Evolutionary conservation across 192 early-diverging fungal species (phyloP), one percentile per base, ranked within the genome.

Genomic region (Coemansia sp.): DNA sequence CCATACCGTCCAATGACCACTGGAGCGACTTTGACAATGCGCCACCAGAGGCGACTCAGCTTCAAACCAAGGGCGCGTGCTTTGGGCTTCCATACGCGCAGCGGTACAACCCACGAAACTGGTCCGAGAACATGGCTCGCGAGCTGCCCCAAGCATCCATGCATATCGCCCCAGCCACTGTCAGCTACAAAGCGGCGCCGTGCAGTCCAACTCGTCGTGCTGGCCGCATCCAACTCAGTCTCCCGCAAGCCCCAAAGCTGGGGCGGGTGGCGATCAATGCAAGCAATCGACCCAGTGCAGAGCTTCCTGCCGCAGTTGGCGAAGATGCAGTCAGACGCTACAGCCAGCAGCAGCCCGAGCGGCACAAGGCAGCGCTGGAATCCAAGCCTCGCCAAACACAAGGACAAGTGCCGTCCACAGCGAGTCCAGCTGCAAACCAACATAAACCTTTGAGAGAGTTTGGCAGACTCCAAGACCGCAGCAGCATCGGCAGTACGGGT

Each of bases 41-140:
- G 12, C 65, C 65, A 12, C 75, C 75, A 8, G 46, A 53, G 19
- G 32, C 19, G 22, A 37, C 47, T 11, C 53, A 35, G 11, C 70
- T 14, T 22, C 61, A 36, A 20, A 60, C 71, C 60, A 64, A 42
- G 25, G 58, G 51, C 4, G 75, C 75, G 3, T 68, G 32, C 31
- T 72, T 71, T 37, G 75, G 75, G 20, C 43, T 77, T 32, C 68
- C 75, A 3, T 77, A 77, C 35, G 70, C 69, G 3, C 75, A 68
- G 51, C 60, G 69, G 14, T 77, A 53, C 42, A 37, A 14, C n/a
- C 10, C 56, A 14, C 31, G 8, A 22, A 35, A 24, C 19, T 32
- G 36, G 19, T 24, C 56, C 2, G 36, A 35, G 36, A 38, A 17
- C 36, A 38, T 32, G n/a, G 31, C 22, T 10, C 35, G 37, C 36